Base-by-base conservation (phyloP, 495 filamentous ascomycete species). In the Penicillium psychrofluorescens region DNA sequence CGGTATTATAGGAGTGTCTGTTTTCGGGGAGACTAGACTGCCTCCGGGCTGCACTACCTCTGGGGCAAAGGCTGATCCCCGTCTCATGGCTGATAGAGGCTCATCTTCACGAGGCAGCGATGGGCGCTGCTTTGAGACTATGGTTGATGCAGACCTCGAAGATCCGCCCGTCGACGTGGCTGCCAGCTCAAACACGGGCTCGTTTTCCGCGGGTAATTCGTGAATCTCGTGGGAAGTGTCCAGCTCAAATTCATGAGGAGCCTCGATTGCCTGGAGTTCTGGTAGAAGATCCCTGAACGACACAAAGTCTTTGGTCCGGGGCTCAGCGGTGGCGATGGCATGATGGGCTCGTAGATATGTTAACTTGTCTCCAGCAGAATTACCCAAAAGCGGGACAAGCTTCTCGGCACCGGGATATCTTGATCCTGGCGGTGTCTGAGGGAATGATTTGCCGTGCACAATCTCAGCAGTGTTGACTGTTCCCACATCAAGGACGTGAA, bases 301-400 rank as follows among this genome's bases (percentile, higher is more conserved):
- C 28, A 43, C 41, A 27, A 51, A 40, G 11, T 66, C 59, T 33
- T 58, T 67, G n/a, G 49, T 40, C 7, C 67, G 70, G 2, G 65
- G 60, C 36, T 74, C 62, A 29, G 71, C 58, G 1, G 79, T 83
- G 32, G 81, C 56, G 12, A 83, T 50, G 8, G 66, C 64, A 62
- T 82, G 76, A 53, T 83, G 71, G 8, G 78, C 68, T 30, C 80
- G 65, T 9, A 84, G 49, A 44, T 74, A 80, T 6, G 67, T 72
- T 41, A 84, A 42, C 8, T 66, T 64, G 4, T 71, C 61, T 13
- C 67, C 66, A 6, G 74, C 72, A 44, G 57, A 46, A 14, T 67
- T 66, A 13, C 65, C 68, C 28, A 82, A 41, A 7, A 75, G 46
- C 1, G 74, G 73, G 14, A 74, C 74, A 6, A 81, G 59, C 53